Conservation (phyloP, 2,329 filamentous ascomycete species). For the Aspergillus fumigatiaffinis region DNA sequence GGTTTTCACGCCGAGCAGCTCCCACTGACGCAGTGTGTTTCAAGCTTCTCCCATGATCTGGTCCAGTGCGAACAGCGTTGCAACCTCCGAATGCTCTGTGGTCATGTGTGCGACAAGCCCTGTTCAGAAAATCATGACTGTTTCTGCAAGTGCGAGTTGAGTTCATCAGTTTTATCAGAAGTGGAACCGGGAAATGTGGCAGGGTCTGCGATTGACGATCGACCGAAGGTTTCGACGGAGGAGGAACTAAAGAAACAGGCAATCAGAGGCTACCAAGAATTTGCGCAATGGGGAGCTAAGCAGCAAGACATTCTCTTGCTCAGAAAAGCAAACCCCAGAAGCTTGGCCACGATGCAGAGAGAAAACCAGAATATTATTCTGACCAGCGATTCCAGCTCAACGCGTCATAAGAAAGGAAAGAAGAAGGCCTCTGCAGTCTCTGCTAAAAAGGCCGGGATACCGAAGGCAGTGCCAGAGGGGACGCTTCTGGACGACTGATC, state of each 20-base stretch:
- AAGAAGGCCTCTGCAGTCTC: not conserved
- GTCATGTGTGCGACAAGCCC: constrained; percentile 32
- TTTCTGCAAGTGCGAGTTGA: constrained; percentile 24
- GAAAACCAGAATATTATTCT: not conserved
- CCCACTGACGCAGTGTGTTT: constrained; percentile 5
- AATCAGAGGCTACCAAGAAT: constrained; percentile 22
- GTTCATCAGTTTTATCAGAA: not conserved
- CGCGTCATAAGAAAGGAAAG: not conserved
- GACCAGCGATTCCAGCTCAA: not conserved
- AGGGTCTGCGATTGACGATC: not conserved
- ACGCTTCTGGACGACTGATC: not conserved
- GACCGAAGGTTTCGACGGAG: not conserved
- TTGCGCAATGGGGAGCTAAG: constrained; percentile 28
- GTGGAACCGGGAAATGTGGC: not conserved
- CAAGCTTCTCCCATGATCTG: constrained; percentile 35
- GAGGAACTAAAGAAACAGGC: constrained; percentile 1
- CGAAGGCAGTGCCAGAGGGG: not conserved
- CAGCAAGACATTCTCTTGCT: constrained; percentile 24
- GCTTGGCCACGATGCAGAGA: not conserved
- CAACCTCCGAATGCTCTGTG: constrained; percentile 31
- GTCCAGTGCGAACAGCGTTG: constrained; percentile 36
- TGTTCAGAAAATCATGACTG: constrained; percentile 31
- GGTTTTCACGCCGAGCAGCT: not conserved
- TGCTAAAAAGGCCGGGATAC: not conserved
- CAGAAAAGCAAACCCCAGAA: constrained; percentile 6